These are phyloP conservation scores for Rhizophora apiculata DNA, from an alignment of 345 rosid species.

Conservation along the genomic window DNA sequence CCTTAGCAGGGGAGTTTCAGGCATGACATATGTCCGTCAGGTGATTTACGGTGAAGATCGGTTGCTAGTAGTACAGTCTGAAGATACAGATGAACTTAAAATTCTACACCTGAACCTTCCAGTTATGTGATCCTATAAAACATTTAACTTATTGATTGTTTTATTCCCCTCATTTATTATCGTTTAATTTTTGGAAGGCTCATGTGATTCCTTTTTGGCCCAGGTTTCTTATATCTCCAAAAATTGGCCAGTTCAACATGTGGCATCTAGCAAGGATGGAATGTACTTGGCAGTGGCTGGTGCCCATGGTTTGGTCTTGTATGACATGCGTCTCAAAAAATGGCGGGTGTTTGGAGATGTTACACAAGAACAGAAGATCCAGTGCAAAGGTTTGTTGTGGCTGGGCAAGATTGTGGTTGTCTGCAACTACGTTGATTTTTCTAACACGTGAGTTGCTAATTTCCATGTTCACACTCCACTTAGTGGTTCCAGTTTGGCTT, in stretches of 20 bases:
- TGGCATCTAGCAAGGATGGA: slow-evolving; percentile 97
- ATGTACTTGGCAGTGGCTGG: slow-evolving; percentile 95
- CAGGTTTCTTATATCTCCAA: slow-evolving; percentile 89
- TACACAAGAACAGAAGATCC: slow-evolving; percentile 91
- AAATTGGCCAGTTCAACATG: slow-evolving; percentile 99
- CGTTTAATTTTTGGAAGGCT: slow-evolving; percentile 24
- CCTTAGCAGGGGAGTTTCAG: slow-evolving; percentile 89
- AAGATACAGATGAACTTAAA: slow-evolving; percentile 89
- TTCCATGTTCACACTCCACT: neutral
- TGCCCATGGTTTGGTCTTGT: slow-evolving; percentile 82
- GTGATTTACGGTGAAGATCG: slow-evolving; percentile 95
- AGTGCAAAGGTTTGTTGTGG: slow-evolving; percentile 95
- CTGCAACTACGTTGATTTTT: slow-evolving; percentile 80
- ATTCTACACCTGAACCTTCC: slow-evolving; percentile 91
- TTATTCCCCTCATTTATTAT: slow-evolving; percentile 15
- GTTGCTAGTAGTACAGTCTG: slow-evolving; percentile 93
- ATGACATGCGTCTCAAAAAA: slow-evolving; percentile 74
- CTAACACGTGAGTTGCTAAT: slow-evolving; percentile 60
- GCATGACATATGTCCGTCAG: slow-evolving; percentile 87
- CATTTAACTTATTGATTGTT: neutral
- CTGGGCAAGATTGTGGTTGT: slow-evolving; percentile 88
- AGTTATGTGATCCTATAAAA: slow-evolving; percentile 44
- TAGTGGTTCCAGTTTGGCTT: slow-evolving; percentile 10
- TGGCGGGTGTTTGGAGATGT: slow-evolving; percentile 98
- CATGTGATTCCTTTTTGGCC: slow-evolving; percentile 28